Evolutionary conservation across 2,329 filamentous ascomycete species (phyloP), one percentile per base, ranked within the genome.

Genomic region (Cladosporium sp.): DNA sequence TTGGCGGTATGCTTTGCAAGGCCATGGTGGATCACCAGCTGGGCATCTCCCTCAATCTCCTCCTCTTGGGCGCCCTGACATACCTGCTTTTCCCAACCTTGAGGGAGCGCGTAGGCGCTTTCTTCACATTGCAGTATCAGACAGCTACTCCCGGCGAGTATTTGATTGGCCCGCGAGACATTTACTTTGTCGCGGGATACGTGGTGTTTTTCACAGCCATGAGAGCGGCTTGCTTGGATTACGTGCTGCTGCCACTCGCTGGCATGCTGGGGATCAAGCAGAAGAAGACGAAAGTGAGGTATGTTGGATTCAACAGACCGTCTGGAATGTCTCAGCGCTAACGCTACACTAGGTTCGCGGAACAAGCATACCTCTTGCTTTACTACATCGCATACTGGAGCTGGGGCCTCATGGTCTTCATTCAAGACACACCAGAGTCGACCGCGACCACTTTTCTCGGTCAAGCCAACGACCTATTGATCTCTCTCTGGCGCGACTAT

Each of bases 301-400:
- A 58, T 87, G 95, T 66, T 16, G 11, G 18, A 32, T 43, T 43
- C 4, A 5, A 11, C 18, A 5, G 10, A 6, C 6, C 6, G 18
- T 25, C 26, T 25, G 21, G 21, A 8, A 32, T 13, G 7, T 21
- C 8, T 16, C 28, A 53, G 16, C 34, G 30, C 63, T 65, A 46
- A 65, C 32, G 13, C 3, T 26, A 25, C 18, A 5, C 2, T 26
- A 65, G 64, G 48, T 96, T 98, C 79, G 92, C 92, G 68, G 95
- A 99, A 81, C 95, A 99, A 80, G 92, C 89, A 56, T 98, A 94
- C 92, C 83, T 97, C 75, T 81, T 96, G 65, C 78, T 95, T 53
- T 98, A 97, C 80, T 94, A 94, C 78, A 81, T 81, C 54, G 81
- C 89, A 64, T 94, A 93, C 76, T 98, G 92, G 91, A 84, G 88